Evolutionary conservation across 108 stramenopile species (phyloP), one percentile per base, ranked within the genome.

Genomic region (Stephanodiscus minutulus): DNA sequence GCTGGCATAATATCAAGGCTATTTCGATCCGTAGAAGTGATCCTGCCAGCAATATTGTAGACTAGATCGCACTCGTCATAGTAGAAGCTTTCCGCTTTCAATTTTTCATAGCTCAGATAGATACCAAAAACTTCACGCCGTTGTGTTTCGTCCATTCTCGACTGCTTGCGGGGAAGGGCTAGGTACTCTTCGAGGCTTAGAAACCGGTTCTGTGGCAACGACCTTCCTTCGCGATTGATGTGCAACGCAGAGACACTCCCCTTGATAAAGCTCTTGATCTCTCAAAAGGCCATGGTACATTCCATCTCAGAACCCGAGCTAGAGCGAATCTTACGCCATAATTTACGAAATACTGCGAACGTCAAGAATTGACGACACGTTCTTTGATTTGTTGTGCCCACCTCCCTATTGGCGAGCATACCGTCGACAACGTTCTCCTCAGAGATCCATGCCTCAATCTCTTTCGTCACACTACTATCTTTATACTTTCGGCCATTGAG

Each of bases 41-140:
- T 59, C 52, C 82, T 55, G 11, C 76, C 61, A 21, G 82, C 82
- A 61, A 83, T 77, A 39, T 79, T 78, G 71, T 82, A 72, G 8
- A 82, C 81, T 24, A 82, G 24, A 49, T 82, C 81, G 35, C 52
- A 65, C 61, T 82, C 81, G 33, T 82, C 81, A 56, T 66, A 82
- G 52, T 60, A 82, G 5, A 31, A 21, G 13, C 71, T 21, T 1
- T 78, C 70, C 28, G 46, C 72, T 59, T 82, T 82, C 36, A 82
- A 18, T 62, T 77, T 77, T 37, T 82, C 76, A 36, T 82, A 82
- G 28, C 24, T 77, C 11, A 8, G 7, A 48, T 36, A 82, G n/a
- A 82, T 35, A 11, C 27, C 54, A 28, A 72, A 82, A 7, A 77
- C 72, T 36, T 73, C 76, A 6, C 69, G 70, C 18, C 81, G 36